These are phyloP conservation scores for Gilbertella persicaria DNA, from an alignment of 371 early-diverging fungal species.

Conservation along the genomic window DNA sequence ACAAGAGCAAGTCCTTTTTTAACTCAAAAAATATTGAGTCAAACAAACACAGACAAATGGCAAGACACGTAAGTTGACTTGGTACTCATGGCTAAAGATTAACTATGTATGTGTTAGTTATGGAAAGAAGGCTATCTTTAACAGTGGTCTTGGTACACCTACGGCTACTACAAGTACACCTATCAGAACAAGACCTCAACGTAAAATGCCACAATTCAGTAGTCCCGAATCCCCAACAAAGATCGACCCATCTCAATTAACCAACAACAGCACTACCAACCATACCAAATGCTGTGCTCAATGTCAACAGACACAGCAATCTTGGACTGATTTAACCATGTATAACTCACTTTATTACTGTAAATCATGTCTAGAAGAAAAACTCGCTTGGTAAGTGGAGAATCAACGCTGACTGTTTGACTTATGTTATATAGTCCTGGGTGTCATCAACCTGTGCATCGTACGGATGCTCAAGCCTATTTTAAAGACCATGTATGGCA, in stretches of 20 bases:
- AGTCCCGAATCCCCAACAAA: conserved; percentile 2
- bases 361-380: conserved; percentile 18
- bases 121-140: conserved; percentile 28
- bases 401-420: neutral
- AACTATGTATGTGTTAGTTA: conserved; percentile 8
- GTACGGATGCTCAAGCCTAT: conserved; percentile 5
- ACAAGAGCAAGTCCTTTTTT: neutral
- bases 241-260: neutral
- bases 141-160: neutral
- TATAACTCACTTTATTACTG: conserved; percentile 22
- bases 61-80: conserved; percentile 23
- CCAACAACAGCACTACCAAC: too few species aligned
- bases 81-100: too few species aligned
- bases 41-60: conserved; percentile 24
- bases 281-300: conserved; percentile 15
- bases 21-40: conserved; percentile 10
- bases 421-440: conserved; percentile 7
- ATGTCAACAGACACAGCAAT: conserved; percentile 15
- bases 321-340: conserved; percentile 22
- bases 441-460: conserved; percentile 11
- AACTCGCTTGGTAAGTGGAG: conserved; percentile 15
- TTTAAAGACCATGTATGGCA: conserved; percentile 16
- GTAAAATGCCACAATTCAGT: conserved; percentile 22
- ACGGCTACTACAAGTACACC: conserved; percentile 7
- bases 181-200: conserved; percentile 7